These are phyloP conservation scores for Plantago lanceolata DNA, from an alignment of 305 asterid species.

Conservation along the genomic window DNA sequence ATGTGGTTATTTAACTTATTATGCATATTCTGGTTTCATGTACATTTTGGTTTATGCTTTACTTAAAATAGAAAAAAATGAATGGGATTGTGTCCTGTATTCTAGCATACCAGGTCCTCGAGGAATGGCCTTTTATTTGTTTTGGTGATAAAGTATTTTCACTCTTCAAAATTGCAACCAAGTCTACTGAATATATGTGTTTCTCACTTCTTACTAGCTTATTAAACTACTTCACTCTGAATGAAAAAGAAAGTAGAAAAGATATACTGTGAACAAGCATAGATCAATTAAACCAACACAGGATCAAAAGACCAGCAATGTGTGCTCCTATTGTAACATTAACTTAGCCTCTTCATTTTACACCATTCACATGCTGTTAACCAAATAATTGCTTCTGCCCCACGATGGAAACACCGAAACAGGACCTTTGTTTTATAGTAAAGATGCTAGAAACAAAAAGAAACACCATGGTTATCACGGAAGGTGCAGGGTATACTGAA, in stretches of 20 bases:
- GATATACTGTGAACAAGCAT: background rate
- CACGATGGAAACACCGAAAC: background rate
- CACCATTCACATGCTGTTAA: background rate
- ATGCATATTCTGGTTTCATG: background rate
- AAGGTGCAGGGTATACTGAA: no score
- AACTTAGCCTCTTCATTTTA: background rate
- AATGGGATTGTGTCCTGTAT: background rate
- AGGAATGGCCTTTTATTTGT: background rate
- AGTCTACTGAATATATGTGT: background rate
- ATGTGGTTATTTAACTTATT: background rate
- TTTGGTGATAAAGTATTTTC: background rate
- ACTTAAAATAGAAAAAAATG: no score
- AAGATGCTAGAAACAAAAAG: background rate
- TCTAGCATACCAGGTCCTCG: background rate
- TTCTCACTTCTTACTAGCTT: background rate
- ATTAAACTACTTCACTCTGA: background rate
- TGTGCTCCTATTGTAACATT: background rate
- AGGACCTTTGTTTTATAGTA: no score
- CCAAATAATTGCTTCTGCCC: background rate
- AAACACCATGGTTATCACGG: background rate
- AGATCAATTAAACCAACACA: no score
- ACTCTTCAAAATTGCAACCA: background rate
- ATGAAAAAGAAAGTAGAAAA: background rate
- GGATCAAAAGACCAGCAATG: background rate
- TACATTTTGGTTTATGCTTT: background rate